Evolutionary conservation across 73 alveolate genomes (phyloP).

Genomic region (Breviolum minutum): DNA sequence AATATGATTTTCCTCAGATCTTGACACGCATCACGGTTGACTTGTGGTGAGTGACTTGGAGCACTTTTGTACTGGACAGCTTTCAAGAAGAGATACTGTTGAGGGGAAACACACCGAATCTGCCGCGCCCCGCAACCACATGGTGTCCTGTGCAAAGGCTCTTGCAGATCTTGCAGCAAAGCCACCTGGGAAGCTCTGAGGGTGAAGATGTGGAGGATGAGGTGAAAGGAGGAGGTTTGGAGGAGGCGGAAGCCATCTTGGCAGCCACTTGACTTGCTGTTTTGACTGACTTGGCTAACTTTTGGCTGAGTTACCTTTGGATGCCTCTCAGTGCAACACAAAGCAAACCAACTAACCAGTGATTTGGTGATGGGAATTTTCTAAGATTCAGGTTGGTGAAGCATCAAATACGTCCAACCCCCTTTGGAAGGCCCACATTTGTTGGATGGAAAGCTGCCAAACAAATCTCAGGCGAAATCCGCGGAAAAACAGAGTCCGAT

Average conservation of each 20-base stretch:
- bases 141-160: background rate
- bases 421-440: no score
- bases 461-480: background rate
- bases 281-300: background rate
- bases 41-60: no score
- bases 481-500: slow-evolving; percentile 80
- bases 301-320: no score
- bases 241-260: slow-evolving; percentile 55
- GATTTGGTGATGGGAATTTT: no score
- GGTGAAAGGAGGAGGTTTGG: background rate
- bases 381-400: no score
- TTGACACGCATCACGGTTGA: no score
- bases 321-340: no score
- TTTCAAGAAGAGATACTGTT: background rate
- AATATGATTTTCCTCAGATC: no score
- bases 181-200: background rate
- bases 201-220: background rate
- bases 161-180: background rate
- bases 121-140: background rate
- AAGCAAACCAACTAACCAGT: no score
- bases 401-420: background rate
- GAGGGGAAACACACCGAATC: background rate
- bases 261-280: background rate
- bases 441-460: no score
- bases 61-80: no score